A percentile compares a stretch with the other conserved stretches of the same genome.
Conservation (phyloP, 2,329 filamentous ascomycete species). For the Aspergillus sp. region DNA sequence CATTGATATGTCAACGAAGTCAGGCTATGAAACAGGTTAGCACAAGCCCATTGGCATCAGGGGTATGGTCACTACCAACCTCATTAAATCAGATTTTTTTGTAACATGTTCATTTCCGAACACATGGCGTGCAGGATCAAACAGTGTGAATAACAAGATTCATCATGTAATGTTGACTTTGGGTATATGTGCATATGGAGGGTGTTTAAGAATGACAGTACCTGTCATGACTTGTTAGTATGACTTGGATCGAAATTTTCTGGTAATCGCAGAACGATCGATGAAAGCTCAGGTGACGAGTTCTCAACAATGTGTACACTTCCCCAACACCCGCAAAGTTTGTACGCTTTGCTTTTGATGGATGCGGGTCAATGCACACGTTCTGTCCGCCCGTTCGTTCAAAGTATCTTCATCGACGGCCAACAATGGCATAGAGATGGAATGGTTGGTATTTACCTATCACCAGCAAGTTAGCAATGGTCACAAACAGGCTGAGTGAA, state of each 20-base stretch:
- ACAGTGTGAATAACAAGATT: conserved; percentile 68
- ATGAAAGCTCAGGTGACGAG: conserved; percentile 61
- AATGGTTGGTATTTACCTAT: conserved; percentile 36
- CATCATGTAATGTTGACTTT: conserved; percentile 58
- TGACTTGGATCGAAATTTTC: conserved; percentile 14
- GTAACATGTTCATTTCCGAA: conserved; percentile 61
- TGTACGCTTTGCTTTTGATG: conserved; percentile 62
- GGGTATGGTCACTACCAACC: conserved; percentile 42
- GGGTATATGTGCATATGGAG: conserved; percentile 18
- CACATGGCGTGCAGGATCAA: conserved; percentile 58
- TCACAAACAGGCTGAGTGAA: conserved; percentile 19
- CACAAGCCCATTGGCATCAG: conserved; percentile 11
- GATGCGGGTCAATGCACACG: conserved; percentile 54
- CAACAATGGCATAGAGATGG: conserved; percentile 21
- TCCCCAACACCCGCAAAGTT: conserved; percentile 59
- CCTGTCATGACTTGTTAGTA: conserved; percentile 29
- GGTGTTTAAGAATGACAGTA: conserved; percentile 23
- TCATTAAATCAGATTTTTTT: conserved; percentile 75
- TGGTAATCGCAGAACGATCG: conserved; percentile 30
- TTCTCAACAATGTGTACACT: conserved; percentile 66
- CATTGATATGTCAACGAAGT: conserved; percentile 42
- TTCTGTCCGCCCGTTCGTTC: conserved; percentile 72
- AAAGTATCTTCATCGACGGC: conserved; percentile 60
- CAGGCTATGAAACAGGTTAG: conserved; percentile 43
- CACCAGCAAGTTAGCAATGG: conserved; percentile 33